These are phyloP conservation scores for Penicillium daleae DNA, from an alignment of 495 filamentous ascomycete species.

Conservation along the genomic window DNA sequence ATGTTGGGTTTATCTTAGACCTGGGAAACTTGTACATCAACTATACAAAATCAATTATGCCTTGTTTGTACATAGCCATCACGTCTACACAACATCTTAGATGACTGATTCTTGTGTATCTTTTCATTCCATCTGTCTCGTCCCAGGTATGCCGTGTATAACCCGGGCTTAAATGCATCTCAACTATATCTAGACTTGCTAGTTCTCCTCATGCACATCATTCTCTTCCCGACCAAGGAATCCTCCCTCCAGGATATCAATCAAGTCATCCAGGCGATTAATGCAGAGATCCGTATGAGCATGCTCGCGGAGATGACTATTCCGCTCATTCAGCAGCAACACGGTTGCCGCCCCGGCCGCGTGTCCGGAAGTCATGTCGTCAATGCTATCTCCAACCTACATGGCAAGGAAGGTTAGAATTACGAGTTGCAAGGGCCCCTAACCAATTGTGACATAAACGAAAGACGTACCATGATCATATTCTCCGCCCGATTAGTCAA, in stretches of 20 bases:
- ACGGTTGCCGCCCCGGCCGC: conserved; percentile 88
- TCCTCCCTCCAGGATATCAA: conserved; percentile 69
- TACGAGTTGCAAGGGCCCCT: too few species aligned
- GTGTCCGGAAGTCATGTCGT: conserved; percentile 90
- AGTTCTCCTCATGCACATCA: conserved; percentile 17
- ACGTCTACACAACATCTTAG: background rate
- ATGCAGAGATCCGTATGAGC: conserved; percentile 78
- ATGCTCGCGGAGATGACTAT: conserved; percentile 71
- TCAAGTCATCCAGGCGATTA: conserved; percentile 67
- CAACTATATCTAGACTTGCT: background rate
- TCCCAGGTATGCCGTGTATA: background rate
- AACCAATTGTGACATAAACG: too few species aligned
- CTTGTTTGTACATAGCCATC: background rate
- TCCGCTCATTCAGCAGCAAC: conserved; percentile 79
- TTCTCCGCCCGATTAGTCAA: conserved; percentile 54
- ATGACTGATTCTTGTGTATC: background rate
- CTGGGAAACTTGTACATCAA: background rate
- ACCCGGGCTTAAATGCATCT: background rate
- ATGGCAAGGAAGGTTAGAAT: background rate
- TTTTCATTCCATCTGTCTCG: background rate
- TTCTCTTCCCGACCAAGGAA: conserved; percentile 47
- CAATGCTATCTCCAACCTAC: conserved; percentile 85
- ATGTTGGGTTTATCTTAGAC: background rate
- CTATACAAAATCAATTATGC: background rate
- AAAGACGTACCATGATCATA: conserved; percentile 62